Evolutionary conservation across 352 stramenopile species (phyloP).

Genomic region (Phytophthora litchii): DNA sequence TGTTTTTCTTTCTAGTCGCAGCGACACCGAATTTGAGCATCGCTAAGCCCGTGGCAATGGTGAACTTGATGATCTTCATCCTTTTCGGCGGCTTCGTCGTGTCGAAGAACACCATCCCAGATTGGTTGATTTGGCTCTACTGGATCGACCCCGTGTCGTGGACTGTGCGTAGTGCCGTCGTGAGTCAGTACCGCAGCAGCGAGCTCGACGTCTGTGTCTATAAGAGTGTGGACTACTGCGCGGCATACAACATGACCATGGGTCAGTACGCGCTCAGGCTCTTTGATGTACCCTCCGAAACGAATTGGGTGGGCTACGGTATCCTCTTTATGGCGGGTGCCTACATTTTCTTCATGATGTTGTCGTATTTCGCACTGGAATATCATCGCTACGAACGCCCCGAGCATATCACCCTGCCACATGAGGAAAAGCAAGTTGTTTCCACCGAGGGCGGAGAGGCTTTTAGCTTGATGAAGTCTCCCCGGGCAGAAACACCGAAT

Average conservation of each 20-base stretch:
- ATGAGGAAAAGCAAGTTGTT: constrained; percentile 19
- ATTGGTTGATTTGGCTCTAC: constrained; percentile 74
- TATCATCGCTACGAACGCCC: constrained; percentile 66
- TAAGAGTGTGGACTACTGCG: constrained; percentile 50
- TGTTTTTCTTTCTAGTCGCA: constrained; percentile 62
- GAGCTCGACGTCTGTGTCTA: constrained; percentile 47
- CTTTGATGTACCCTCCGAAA: constrained; percentile 51
- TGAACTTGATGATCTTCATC: constrained; percentile 68
- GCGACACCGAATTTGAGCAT: constrained; percentile 49
- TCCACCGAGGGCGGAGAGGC: constrained; percentile 7
- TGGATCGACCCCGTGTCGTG: constrained; percentile 75
- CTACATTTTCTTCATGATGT: constrained; percentile 64
- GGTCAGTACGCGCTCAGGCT: constrained; percentile 52
- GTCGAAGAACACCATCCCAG: constrained; percentile 54
- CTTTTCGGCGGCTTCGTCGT: constrained; percentile 72
- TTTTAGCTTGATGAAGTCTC: constrained; percentile 39
- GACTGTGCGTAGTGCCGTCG: constrained; percentile 46
- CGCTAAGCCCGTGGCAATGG: constrained; percentile 61
- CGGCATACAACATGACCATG: constrained; percentile 46
- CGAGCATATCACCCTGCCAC: constrained; percentile 46
- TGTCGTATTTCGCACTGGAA: constrained; percentile 58
- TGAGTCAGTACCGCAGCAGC: constrained; percentile 53
- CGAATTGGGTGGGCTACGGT: constrained; percentile 50
- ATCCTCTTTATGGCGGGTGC: constrained; percentile 50
- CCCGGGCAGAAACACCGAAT: constrained; percentile 13